A percentile compares a stretch with the other conserved stretches of the same genome.
Evolutionary conservation across 2,329 filamentous ascomycete species (phyloP).

Genomic region (Gremmenia infestans): DNA sequence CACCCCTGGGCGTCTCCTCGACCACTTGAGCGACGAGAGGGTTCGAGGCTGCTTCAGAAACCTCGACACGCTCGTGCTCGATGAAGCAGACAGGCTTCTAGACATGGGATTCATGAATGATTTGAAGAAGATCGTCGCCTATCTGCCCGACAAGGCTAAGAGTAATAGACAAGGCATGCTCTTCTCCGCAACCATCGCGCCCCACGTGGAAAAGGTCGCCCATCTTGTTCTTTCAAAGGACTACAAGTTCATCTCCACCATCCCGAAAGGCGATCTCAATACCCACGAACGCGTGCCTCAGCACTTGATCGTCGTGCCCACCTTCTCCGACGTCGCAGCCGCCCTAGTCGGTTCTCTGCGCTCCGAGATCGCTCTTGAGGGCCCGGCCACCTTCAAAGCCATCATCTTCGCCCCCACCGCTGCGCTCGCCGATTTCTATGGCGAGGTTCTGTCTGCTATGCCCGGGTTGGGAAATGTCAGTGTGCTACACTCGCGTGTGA

Average conservation of each 20-base stretch:
- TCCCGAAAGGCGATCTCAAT: constrained; percentile 71
- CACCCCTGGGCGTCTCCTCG: constrained; percentile 80
- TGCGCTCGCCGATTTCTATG: constrained; percentile 61
- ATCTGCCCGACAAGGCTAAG: constrained; percentile 57
- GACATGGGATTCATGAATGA: constrained; percentile 80
- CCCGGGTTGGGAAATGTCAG: constrained; percentile 28
- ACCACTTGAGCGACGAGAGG: constrained; percentile 61
- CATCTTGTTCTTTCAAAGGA: constrained; percentile 69
- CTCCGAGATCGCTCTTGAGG: constrained; percentile 47
- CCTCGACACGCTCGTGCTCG: constrained; percentile 88
- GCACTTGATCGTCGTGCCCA: constrained; percentile 59
- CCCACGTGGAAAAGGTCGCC: constrained; percentile 75
- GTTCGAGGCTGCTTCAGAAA: constrained; percentile 38
- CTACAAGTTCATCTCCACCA: constrained; percentile 89
- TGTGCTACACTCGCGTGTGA: constrained; percentile 72
- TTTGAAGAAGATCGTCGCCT: constrained; percentile 53
- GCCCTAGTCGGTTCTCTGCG: constrained; percentile 70
- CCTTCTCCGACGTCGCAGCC: constrained; percentile 73
- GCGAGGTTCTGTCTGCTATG: constrained; percentile 45
- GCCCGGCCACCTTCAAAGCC: constrained; percentile 70
- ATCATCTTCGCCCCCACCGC: constrained; percentile 88
- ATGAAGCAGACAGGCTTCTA: constrained; percentile 97
- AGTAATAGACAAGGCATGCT: constrained; percentile 83
- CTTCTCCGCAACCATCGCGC: constrained; percentile 90
- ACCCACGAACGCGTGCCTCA: constrained; percentile 86